Conservation (phyloP, 2,329 filamentous ascomycete genomes). For the Aspergillaceae sp. region DNA sequence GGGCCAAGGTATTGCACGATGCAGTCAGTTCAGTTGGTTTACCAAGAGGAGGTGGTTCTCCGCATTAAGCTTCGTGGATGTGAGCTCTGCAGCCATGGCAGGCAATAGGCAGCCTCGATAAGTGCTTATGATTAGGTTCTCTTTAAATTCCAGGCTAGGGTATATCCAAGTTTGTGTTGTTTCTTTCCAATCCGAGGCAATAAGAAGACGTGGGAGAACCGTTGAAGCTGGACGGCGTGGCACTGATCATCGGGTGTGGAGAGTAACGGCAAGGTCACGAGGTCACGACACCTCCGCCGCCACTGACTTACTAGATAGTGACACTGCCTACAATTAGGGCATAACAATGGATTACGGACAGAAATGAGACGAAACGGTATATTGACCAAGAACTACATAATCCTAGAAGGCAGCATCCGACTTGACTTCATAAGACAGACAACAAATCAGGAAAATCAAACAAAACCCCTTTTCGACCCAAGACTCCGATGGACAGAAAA, state of each 20-base stretch:
- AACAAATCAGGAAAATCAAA: conserved; percentile 17
- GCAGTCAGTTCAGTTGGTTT: conserved; percentile 9
- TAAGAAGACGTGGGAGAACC: neutral
- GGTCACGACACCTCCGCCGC: conserved; percentile 1
- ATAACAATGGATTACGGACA: no score
- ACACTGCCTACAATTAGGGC: no score
- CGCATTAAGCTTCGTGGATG: conserved; percentile 41
- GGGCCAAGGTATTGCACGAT: conserved; percentile 2
- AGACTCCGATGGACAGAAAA: conserved; percentile 24
- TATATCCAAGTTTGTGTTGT: neutral
- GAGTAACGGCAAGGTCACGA: conserved; percentile 5
- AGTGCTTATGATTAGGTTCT: neutral
- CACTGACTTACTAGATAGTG: no score
- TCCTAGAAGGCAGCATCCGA: conserved; percentile 4
- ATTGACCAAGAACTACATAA: neutral
- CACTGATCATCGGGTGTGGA: neutral
- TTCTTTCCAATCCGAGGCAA: no score
- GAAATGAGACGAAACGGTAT: neutral
- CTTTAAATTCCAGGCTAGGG: neutral
- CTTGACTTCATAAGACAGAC: conserved; percentile 1
- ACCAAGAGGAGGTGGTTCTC: conserved; percentile 44
- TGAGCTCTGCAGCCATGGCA: conserved; percentile 36
- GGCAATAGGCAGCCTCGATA: neutral
- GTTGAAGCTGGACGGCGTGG: neutral
- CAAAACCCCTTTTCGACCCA: conserved; percentile 31